Evolutionary conservation across 345 rosid species (phyloP).

Genomic region (Eucalyptus lansdowneana): DNA sequence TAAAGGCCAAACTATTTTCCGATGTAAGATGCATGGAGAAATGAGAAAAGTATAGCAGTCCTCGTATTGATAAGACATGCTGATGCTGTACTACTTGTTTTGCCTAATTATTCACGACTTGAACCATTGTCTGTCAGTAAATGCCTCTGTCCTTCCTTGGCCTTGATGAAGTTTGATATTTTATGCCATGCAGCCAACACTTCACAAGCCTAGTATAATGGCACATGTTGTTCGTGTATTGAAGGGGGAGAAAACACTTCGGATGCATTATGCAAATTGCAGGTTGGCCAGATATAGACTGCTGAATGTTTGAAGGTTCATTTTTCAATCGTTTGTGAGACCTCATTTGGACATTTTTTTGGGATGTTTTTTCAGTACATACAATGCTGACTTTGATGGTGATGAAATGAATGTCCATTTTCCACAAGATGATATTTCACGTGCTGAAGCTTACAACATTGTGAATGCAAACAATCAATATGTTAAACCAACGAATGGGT

Average conservation of each 20-base stretch:
- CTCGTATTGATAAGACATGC: not conserved
- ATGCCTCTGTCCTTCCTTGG: not conserved
- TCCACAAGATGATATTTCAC: conserved; percentile 98
- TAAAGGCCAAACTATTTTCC: not conserved
- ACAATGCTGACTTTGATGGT: conserved; percentile 99
- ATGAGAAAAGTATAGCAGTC: not conserved
- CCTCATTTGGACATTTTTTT: not conserved
- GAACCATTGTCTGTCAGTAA: not conserved
- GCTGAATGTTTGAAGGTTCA: not conserved
- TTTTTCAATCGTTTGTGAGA: not conserved
- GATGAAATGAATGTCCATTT: conserved; percentile 99
- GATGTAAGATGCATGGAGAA: not conserved
- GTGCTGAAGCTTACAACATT: conserved; percentile 95
- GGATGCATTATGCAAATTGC: conserved; percentile 99
- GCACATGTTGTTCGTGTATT: conserved; percentile 90
- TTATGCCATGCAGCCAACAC: conserved; percentile 69
- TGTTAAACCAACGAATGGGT: conserved; percentile 92
- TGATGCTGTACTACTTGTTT: not conserved
- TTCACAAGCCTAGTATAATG: conserved; percentile 98
- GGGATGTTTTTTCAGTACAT: conserved; percentile 52
- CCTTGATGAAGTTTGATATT: not conserved
- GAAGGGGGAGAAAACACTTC: conserved; percentile 88
- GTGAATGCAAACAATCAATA: conserved; percentile 97
- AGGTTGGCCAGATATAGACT: conserved; percentile 25
- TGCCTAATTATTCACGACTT: not conserved